Evolutionary conservation across 164 flowering plant genomes (phyloP), one percentile per base, ranked within the genome.

Genomic region (Santalum album): DNA sequence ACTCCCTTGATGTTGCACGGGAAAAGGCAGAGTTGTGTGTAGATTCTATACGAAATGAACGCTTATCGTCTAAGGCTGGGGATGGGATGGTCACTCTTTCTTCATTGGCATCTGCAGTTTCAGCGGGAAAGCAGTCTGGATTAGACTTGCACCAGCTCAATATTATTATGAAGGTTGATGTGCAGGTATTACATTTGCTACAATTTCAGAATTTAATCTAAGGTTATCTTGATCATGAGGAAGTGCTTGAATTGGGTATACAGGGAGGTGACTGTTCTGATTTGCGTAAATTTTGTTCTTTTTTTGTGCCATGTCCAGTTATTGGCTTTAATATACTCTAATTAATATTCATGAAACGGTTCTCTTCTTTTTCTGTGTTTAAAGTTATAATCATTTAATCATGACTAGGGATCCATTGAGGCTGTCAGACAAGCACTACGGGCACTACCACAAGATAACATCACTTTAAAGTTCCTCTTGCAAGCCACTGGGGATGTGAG

Each of bases 81-180:
- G 95, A 84, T 52, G 90, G 85, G 27, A 87, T 61, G 72, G 76
- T 86, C 42, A 91, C 98, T 20, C 94, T 91, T 72, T 83, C 96
- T 50, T 86, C 96, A 56, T 70, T 84, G 50, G 96, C 98, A 49
- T 83, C 95, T 55, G 88, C 90, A 16, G 79, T 81, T 54, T 82
- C 96, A 59, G 54, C 78, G 6, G 81, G 90, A 66, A 82, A 78
- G 71, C 76, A 64, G 45, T 55, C 85, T 54, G 95, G 96, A 58
- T 48, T 91, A 48, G 98, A 91, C 69, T 57, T 91, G 77, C 98
- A 91, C 71, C 92, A 82, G 70, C 78, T 91, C 38, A 86, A 86
- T 77, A 72, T 91, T 39, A 76, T 91, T 47, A 39, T 91, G 80
- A 91, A 87, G 72, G 98, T 87, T 62, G 96, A 91, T 76, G 65